phyloP scores from a whole-genome alignment of 129 eudicot species.

The Centaurea solstitialis region DNA sequence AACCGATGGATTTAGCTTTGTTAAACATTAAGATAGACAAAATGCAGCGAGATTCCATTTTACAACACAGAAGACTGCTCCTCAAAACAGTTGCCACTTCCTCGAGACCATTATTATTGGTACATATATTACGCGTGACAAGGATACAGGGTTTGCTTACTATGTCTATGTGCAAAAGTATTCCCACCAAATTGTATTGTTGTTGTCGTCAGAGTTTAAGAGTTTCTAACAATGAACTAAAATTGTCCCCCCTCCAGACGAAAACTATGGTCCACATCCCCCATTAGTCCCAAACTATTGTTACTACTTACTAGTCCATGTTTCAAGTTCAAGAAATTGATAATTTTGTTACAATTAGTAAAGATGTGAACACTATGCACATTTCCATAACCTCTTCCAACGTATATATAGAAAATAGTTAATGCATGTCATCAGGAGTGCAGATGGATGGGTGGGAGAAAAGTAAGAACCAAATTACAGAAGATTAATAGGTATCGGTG shows the following conservation, averaged over 20 bases:
- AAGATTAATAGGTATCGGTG: neutral
- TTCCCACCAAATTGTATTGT: too few species aligned
- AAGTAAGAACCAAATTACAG: neutral
- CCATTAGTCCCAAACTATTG: too few species aligned
- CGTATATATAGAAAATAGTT: neutral
- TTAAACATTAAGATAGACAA: too few species aligned
- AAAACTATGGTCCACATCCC: too few species aligned
- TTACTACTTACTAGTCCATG: too few species aligned
- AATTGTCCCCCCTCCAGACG: too few species aligned
- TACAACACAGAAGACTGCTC: neutral
- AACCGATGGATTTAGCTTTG: too few species aligned
- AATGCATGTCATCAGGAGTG: neutral
- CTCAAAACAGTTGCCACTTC: neutral
- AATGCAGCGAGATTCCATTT: neutral
- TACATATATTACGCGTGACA: neutral
- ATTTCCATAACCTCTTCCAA: neutral
- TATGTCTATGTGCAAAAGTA: too few species aligned
- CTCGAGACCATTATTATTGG: neutral
- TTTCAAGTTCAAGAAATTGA: too few species aligned
- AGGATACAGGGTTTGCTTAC: too few species aligned
- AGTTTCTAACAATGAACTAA: too few species aligned
- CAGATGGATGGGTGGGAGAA: neutral
- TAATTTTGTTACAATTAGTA: neutral
- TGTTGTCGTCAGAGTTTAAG: too few species aligned
- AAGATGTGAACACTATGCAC: neutral